A percentile compares a stretch with the other conserved stretches of the same genome.
phyloP scores from a whole-genome alignment of 345 rosid species.

The Pseudoturritis turrita region DNA sequence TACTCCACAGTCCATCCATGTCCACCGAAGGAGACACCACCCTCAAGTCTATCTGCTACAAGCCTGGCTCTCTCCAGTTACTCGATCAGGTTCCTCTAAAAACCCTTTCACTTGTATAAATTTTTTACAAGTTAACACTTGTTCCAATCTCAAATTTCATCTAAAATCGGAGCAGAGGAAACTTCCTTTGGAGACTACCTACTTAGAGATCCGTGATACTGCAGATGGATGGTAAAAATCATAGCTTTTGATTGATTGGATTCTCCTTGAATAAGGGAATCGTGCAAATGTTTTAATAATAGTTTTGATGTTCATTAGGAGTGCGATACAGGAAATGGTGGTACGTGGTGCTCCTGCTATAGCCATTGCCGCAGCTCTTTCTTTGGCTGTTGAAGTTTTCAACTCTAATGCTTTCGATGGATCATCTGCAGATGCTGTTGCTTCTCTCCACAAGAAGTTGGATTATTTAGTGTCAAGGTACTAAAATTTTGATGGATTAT shows the following conservation, averaged over 20 bases:
- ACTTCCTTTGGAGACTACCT: constrained; percentile 70
- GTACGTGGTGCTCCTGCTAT: constrained; percentile 99
- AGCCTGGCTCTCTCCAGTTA: constrained; percentile 32
- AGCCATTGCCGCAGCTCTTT: constrained; percentile 88
- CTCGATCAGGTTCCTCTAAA: constrained; percentile 31
- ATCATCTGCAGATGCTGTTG: constrained; percentile 50
- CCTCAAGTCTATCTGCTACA: constrained; percentile 36
- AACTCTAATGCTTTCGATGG: constrained; percentile 52
- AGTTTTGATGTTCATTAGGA: constrained; percentile 39
- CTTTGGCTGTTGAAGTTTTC: constrained; percentile 84
- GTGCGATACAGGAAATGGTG: constrained; percentile 88
- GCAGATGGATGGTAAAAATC: constrained; percentile 74
- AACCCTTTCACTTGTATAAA: not conserved
- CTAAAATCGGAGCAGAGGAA: constrained; percentile 54
- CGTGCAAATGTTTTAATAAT: not conserved
- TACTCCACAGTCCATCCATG: constrained; percentile 17
- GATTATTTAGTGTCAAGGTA: constrained; percentile 85
- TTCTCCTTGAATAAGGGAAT: not conserved
- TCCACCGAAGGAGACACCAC: constrained; percentile 30
- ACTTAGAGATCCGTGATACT: constrained; percentile 55
- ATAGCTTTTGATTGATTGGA: not conserved
- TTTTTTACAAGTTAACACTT: not conserved
- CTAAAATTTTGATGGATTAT: not conserved
- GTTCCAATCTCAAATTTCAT: not conserved
- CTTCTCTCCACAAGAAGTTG: constrained; percentile 47